These are phyloP conservation scores for Apiospora sp. DNA, from an alignment of 2,329 filamentous ascomycete genomes.

Conservation along the genomic window DNA sequence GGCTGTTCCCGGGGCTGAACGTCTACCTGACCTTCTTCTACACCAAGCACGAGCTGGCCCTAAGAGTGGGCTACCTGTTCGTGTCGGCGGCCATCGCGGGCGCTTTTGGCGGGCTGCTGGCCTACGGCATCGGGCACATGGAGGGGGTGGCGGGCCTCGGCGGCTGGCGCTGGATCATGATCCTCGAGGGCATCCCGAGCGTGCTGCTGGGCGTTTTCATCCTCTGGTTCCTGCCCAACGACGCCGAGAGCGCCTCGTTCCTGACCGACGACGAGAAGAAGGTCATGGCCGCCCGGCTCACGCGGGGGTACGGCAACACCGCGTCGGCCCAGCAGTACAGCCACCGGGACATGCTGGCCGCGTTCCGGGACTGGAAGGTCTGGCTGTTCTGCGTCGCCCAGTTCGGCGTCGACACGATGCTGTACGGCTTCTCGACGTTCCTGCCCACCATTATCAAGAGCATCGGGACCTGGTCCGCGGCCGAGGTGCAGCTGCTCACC, in stretches of 20 bases:
- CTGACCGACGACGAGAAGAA: conserved; percentile 63
- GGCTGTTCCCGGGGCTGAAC: conserved; percentile 73
- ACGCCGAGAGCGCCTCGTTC: conserved; percentile 67
- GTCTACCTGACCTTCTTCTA: conserved; percentile 81
- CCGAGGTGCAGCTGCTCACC: conserved; percentile 77
- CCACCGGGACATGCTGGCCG: conserved; percentile 70
- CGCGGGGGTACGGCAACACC: conserved; percentile 57
- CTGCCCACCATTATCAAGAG: conserved; percentile 79
- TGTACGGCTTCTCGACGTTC: conserved; percentile 81
- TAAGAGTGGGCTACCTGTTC: conserved; percentile 78
- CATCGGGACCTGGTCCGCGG: conserved; percentile 68
- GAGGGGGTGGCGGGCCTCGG: conserved; percentile 69
- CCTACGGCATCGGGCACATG: conserved; percentile 78
- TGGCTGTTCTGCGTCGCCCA: conserved; percentile 74
- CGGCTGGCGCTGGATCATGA: conserved; percentile 79
- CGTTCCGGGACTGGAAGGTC: conserved; percentile 78
- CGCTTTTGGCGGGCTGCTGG: conserved; percentile 75
- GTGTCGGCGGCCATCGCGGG: conserved; percentile 75
- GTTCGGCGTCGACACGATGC: conserved; percentile 78
- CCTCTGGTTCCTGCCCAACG: conserved; percentile 68
- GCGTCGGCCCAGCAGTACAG: conserved; percentile 54
- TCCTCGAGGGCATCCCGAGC: conserved; percentile 56
- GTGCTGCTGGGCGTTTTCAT: conserved; percentile 62
- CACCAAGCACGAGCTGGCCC: conserved; percentile 74
- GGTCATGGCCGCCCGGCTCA: conserved; percentile 52